Evolutionary conservation across 129 eudicot genomes (phyloP), one percentile per base, ranked within the genome.

Genomic region (Kitagawia praeruptora): DNA sequence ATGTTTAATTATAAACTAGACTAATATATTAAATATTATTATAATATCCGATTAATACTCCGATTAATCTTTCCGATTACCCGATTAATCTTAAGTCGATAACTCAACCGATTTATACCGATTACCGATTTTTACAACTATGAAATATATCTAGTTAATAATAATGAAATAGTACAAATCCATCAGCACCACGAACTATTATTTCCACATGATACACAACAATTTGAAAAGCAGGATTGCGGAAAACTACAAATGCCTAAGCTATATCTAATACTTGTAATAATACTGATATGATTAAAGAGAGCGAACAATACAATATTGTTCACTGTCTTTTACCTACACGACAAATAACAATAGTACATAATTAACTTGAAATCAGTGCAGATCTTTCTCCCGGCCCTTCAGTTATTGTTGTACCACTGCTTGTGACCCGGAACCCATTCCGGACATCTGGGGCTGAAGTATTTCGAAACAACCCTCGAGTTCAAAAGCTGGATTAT

Each of bases 391-490:
- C 14, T 28, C 34, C 73, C 25, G 72, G 41, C 69, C 70, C 78
- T 81, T 74, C 81, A 74, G 71, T 77, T 79, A 72, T 70, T 85
- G 31, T 76, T 83, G 73, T 67, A 81, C 93, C 93, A 89, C 28
- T 87, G 87, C 85, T 81, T 87, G 74, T 87, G 89, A 28, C 91
- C 93, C 31, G 93, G 84, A 64, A 83, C 75, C 91, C 91, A 89
- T 81, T 89, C 84, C 10, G 91, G 93, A 77, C 91, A 89, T 76
- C 85, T 87, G 11, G 87, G 91, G 82, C 93, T 89, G n/a, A 85
- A 78, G 63, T 87, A 85, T 56, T 53, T 85, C 41, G 86, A 78
- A 53, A 87, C 84, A 41, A 87, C 85, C 93, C 88, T 81, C 38
- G 89, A 77, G 77, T 87, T 85, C 77, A 82, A 77, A 54, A 89